Percentiles rank a stretch among this genome's conserved stretches.
Evolutionary conservation across 768 basidiomycete species (phyloP).

Genomic region (Hygrocybe punicea): DNA sequence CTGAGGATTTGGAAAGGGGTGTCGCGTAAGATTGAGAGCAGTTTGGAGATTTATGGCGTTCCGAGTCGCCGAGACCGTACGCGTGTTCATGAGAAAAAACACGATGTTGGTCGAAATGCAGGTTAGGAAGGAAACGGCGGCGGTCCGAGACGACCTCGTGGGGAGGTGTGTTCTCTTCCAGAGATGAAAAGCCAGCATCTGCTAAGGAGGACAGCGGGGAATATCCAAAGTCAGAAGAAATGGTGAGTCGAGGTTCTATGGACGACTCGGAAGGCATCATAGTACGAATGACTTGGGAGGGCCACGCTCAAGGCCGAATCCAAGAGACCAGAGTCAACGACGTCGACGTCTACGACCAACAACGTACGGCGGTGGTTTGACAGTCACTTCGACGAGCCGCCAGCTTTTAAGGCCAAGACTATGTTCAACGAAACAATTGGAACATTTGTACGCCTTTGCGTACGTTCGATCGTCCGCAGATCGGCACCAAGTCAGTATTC

Average conservation of each 20-base stretch:
- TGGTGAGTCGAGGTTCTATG: slow-evolving; percentile 9
- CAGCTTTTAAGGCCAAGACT: no score
- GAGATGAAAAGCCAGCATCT: slow-evolving; percentile 30
- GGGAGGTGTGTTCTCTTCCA: slow-evolving; percentile 44
- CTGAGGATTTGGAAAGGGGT: neutral
- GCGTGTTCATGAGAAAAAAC: neutral
- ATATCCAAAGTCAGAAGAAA: slow-evolving; percentile 29
- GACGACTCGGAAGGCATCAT: neutral
- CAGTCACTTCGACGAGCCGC: no score
- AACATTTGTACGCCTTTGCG: neutral
- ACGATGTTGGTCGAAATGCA: no score
- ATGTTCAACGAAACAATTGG: neutral
- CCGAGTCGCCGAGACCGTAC: slow-evolving; percentile 7
- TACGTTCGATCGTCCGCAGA: neutral
- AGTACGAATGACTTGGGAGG: neutral
- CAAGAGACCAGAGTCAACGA: neutral
- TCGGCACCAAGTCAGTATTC: neutral
- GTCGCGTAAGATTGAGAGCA: neutral
- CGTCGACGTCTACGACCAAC: neutral
- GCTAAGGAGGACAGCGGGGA: slow-evolving; percentile 15
- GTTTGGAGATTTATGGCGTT: slow-evolving; percentile 6
- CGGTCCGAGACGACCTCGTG: slow-evolving; percentile 14
- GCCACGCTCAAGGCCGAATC: neutral
- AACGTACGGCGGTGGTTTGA: no score
- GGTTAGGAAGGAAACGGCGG: no score